Base-by-base conservation (phyloP, 2,329 filamentous ascomycete genomes). In the Pseudogymnoascus sp. region DNA sequence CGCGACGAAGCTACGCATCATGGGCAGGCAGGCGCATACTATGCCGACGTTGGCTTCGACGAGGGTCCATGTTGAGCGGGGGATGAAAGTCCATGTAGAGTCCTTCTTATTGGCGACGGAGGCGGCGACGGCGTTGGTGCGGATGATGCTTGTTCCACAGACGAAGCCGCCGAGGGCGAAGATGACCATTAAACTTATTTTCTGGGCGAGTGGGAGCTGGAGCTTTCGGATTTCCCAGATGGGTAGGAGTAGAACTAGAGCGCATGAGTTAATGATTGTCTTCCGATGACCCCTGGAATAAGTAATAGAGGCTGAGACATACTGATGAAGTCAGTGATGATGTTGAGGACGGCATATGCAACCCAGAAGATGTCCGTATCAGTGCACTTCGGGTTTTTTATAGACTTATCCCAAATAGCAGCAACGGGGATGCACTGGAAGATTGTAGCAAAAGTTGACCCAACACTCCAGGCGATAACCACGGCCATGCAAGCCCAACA, bases 161-260 rank as follows among this genome's bases (percentile, higher is more conserved):
- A 68, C 68, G 58, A 71, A 75, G 66, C 45, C 65, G 34, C 64
- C 75, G 61, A 72, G 64, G 21, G 70, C 72, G 69, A 72, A 72
- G 52, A 69, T 72, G 61, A 58, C 67, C 65, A 67, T 72, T 35
- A 85, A 73, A 0, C 78, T 80, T 12, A 79, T 67, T 59, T 81
- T 80, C 59, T 81, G 61, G 19, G 57, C 60, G 23, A 60, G 21
- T n/a, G 67, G 67, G 12, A 74, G 60, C 23, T 67, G 65, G 15
- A 72, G 63, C 5, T 63, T 64, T 59, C 67, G 69, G 34, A 73
- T 65, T 5, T 71, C 62, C 2, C 70, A 67, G 57, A 73, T 67
- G 1, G 71, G 71, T 39, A 73, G 63, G 13, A 68, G 37, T 26
- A 74, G 63, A 59, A 74, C 90, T 41, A 89, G 89, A 60, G 33